A percentile compares a stretch with the other conserved stretches of the same genome.
These are phyloP conservation scores for Rosa multiflora DNA, from an alignment of 306 rosid species.

Conservation along the genomic window DNA sequence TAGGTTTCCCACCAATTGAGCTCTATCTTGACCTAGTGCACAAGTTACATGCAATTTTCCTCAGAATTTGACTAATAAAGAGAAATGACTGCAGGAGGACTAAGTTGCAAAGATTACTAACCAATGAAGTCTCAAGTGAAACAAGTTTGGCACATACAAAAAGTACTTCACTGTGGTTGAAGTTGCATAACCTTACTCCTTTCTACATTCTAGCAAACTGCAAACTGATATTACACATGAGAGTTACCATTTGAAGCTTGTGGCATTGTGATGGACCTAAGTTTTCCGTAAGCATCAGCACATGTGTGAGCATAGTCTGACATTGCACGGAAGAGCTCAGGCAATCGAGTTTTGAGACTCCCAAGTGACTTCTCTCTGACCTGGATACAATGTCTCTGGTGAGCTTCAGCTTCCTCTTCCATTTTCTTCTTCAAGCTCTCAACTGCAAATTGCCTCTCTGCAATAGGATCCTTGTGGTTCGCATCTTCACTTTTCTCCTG, in stretches of 20 bases:
- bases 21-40: background rate
- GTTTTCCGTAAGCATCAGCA: conserved; percentile 55
- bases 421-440: conserved; percentile 77
- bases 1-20: background rate
- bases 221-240: conserved; percentile 20
- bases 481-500: conserved; percentile 61
- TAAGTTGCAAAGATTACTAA: conserved; percentile 21
- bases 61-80: background rate
- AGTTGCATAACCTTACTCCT: conserved; percentile 24
- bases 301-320: conserved; percentile 57
- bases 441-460: conserved; percentile 58
- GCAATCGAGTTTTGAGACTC: conserved; percentile 71
- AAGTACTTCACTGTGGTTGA: conserved; percentile 2
- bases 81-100: background rate
- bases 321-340: conserved; percentile 73
- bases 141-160: conserved; percentile 26
- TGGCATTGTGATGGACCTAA: conserved; percentile 42
- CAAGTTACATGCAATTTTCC: background rate
- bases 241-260: conserved; percentile 31
- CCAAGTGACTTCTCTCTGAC: conserved; percentile 78
- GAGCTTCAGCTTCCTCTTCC: conserved; percentile 67
- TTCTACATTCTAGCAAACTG: conserved; percentile 7
- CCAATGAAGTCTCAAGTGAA: conserved; percentile 26
- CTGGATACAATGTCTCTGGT: conserved; percentile 61
- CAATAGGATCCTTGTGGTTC: conserved; percentile 50